Conservation (phyloP, 2,329 filamentous ascomycete genomes). For the Ceratocystis colombiana region DNA sequence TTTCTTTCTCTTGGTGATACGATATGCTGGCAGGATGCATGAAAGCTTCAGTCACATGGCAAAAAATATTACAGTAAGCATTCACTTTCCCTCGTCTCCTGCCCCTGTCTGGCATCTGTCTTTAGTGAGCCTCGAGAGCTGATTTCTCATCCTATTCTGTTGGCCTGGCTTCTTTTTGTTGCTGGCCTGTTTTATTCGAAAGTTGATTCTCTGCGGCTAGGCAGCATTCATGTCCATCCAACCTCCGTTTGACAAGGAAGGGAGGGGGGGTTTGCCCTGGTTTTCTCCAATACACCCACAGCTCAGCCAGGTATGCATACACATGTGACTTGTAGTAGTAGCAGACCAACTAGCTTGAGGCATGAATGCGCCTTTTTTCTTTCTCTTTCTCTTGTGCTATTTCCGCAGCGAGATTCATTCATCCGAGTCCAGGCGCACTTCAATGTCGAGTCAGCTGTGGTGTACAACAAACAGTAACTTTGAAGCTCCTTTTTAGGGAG, state of each 20-base stretch:
- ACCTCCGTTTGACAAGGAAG: neutral
- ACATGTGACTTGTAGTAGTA: neutral
- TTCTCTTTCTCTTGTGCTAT: neutral
- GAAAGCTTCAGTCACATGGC: neutral
- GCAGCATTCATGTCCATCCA: neutral
- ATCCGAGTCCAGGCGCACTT: neutral
- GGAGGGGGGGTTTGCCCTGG: neutral
- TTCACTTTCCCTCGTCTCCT: too few relatives aligned
- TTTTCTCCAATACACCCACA: neutral
- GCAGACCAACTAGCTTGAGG: neutral
- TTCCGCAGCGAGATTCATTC: neutral
- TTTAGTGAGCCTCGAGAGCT: neutral
- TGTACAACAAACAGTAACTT: neutral
- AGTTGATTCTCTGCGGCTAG: neutral
- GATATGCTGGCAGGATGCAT: neutral
- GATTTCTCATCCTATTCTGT: neutral
- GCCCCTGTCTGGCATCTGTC: too few relatives aligned
- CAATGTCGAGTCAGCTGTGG: neutral
- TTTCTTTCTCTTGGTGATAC: neutral
- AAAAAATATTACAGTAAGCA: too few relatives aligned
- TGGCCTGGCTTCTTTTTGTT: neutral
- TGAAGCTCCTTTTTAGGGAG: neutral
- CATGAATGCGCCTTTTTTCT: neutral
- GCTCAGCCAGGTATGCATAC: neutral
- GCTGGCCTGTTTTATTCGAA: too few relatives aligned